Base-by-base conservation (phyloP, 805 yeast genomes). In the Candida glaebosa region DNA sequence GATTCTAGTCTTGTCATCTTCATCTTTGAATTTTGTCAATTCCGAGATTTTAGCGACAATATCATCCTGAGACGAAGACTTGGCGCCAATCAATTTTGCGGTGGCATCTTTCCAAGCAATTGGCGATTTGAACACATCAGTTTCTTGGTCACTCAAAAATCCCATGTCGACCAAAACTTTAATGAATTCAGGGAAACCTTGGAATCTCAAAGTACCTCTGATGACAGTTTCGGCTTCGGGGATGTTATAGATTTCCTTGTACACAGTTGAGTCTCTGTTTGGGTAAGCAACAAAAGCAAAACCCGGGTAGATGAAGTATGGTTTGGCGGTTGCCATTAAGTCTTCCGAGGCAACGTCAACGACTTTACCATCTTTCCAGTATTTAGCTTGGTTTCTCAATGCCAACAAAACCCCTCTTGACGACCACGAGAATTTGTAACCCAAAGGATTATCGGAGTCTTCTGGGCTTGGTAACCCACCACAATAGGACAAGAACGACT, bases 381-480 rank as follows among this genome's bases (percentile, higher is more conserved):
- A 91, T 56, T 81, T 81, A 49, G 98, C 99, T 48, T 84, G 72
- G 75, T 93, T 95, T 78, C 96, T 84, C 62, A 93, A 78, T 15
- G 99, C 99, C 58, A 93, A 78, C 60, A 93, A 72, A 32, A 93
- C 98, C 70, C 99, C 99, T 70, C 99, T 83, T 28, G 98, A 90
- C 24, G 97, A 88, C 99, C 99, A 93, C 33, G 98, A 90, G 72
- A 93, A 93, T 76, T 93, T 93, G 81, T 93, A 93, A 54, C 99
- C 99, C 63, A 93, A 76, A 44, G 99, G 99, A 73, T 93, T 93
- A 72, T 89, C 96, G 22, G 98, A 91, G 67, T 84, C 80, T 72
- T 91, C 99, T 49, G 99, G 97, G 24, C 99, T 93, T 51, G 98
- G 98, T 59, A 93, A 78, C 58, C 99, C 99, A 71, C 99, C 99